Evolutionary conservation across 345 rosid species (phyloP).

Genomic region (Linum lewisii): DNA sequence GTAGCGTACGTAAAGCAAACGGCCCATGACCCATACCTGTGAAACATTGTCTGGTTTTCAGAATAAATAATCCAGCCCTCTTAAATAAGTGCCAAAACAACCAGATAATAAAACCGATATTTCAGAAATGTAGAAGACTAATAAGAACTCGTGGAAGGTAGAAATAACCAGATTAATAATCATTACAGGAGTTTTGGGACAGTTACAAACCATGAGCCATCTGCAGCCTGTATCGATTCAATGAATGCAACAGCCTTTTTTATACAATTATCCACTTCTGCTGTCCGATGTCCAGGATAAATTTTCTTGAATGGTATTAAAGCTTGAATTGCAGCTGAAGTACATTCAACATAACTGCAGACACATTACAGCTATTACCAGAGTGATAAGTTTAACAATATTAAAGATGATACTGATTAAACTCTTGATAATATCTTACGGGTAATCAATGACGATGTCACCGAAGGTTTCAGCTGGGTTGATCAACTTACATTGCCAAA

Average conservation of each 20-base stretch:
- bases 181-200: background rate
- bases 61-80: background rate
- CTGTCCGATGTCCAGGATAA: conserved; percentile 8
- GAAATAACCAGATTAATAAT: too few species aligned
- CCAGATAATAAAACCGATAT: background rate
- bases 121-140: too few species aligned
- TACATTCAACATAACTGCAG: conserved; percentile 14
- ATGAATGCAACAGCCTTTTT: conserved; percentile 2
- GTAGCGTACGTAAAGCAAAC: conserved; percentile 19
- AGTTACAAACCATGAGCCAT: conserved; percentile 12
- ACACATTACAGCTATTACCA: background rate
- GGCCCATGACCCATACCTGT: conserved; percentile 23
- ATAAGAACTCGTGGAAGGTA: too few species aligned
- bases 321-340: conserved; percentile 14
- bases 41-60: background rate
- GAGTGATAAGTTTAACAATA: background rate
- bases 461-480: conserved; percentile 12
- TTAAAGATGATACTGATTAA: background rate
- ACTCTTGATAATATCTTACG: background rate
- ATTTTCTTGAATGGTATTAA: conserved; percentile 7
- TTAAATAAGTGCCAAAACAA: background rate
- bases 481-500: background rate
- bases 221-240: conserved; percentile 5
- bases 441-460: conserved; percentile 10
- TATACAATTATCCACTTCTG: conserved; percentile 3